Evolutionary conservation across 1,284 basidiomycete species (phyloP).

Genomic region (Puccinia polysora): DNA sequence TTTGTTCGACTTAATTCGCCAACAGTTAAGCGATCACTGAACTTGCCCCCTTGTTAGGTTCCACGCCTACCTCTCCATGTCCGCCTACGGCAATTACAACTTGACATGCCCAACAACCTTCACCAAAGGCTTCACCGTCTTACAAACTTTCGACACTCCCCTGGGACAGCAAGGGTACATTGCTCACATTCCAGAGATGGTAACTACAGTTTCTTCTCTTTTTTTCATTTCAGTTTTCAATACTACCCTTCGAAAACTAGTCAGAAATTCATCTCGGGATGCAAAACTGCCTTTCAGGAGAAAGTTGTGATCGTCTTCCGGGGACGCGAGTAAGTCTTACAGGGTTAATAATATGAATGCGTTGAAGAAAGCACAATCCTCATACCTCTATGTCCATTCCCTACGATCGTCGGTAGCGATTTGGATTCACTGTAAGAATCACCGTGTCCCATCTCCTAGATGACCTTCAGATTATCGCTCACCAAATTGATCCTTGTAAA

Average conservation of each 20-base stretch:
- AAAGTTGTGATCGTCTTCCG: slow-evolving; percentile 45
- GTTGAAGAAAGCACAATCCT: neutral
- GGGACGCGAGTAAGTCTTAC: slow-evolving; percentile 22
- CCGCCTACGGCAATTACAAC: slow-evolving; percentile 41
- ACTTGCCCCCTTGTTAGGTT: slow-evolving; percentile 26
- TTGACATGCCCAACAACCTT: slow-evolving; percentile 43
- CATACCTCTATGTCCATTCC: neutral
- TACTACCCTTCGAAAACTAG: too few species aligned
- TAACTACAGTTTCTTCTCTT: neutral
- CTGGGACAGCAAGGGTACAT: slow-evolving; percentile 42
- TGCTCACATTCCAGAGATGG: slow-evolving; percentile 40
- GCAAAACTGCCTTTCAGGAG: neutral
- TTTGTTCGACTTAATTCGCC: too few species aligned
- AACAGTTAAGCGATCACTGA: neutral
- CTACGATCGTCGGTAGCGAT: neutral
- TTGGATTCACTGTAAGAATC: neutral
- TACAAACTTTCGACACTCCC: slow-evolving; percentile 38
- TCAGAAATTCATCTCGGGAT: neutral
- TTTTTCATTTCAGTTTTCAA: neutral
- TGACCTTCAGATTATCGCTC: neutral
- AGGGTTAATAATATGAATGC: neutral
- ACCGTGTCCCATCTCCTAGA: neutral
- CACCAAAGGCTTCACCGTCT: slow-evolving; percentile 40
- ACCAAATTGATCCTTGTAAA: neutral
- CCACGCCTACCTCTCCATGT: slow-evolving; percentile 33